Evolutionary conservation across 2,329 filamentous ascomycete species (phyloP).

Genomic region (Ophiostoma australiae): DNA sequence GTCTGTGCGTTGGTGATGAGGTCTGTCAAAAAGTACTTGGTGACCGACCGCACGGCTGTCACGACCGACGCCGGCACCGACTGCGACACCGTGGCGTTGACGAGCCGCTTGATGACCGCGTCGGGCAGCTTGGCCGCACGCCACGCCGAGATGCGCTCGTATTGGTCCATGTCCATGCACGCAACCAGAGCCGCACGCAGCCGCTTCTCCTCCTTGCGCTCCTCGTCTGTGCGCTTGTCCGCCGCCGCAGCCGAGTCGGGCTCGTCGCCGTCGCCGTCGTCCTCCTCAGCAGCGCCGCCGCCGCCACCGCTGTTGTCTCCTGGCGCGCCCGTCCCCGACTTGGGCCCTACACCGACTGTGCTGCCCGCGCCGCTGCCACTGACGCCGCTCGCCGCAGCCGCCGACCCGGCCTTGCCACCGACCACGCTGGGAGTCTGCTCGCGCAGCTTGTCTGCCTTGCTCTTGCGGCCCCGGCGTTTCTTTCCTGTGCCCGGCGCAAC

Average conservation of each 20-base stretch:
- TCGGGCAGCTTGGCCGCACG: conserved; percentile 64
- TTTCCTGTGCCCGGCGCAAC: conserved; percentile 42
- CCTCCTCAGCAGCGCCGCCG: conserved; percentile 45
- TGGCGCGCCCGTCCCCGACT: conserved; percentile 26
- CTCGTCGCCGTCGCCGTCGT: conserved; percentile 35
- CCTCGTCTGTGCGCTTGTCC: conserved; percentile 44
- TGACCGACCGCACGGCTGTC: conserved; percentile 68
- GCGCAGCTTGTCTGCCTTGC: conserved; percentile 49
- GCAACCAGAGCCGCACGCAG: conserved; percentile 58
- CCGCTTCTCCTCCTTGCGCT: conserved; percentile 61
- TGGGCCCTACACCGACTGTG: conserved; percentile 34
- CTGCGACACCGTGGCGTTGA: conserved; percentile 76
- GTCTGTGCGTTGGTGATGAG: conserved; percentile 67
- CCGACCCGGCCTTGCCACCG: conserved; percentile 43
- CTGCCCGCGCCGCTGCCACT: conserved; percentile 25
- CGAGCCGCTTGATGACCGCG: conserved; percentile 65
- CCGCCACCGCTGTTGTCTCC: conserved; percentile 37
- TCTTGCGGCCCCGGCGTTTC: conserved; percentile 59
- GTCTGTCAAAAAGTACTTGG: conserved; percentile 72
- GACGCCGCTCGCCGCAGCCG: conserved; percentile 39
- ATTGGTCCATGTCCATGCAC: conserved; percentile 61
- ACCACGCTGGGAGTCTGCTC: conserved; percentile 39
- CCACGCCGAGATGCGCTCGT: conserved; percentile 66
- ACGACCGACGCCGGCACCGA: conserved; percentile 70
- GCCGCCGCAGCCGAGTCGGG: conserved; percentile 32